Conservation (phyloP, 345 rosid genomes). For the Salix viminalis region DNA sequence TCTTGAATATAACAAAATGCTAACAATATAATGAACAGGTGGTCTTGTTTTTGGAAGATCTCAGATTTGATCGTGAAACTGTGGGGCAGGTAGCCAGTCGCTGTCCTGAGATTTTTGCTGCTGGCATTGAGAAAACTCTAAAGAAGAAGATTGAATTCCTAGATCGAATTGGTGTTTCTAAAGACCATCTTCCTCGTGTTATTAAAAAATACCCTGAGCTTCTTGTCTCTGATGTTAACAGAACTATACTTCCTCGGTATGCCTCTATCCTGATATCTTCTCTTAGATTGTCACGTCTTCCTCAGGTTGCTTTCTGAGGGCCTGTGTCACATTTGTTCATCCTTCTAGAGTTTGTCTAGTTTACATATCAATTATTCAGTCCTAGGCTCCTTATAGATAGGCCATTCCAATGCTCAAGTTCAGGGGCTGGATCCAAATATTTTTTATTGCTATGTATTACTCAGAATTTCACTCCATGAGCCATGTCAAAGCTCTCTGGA, state of each 20-base stretch:
- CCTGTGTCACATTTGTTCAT: too few species aligned
- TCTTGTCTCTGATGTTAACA: slow-evolving; percentile 57
- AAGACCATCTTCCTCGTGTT: slow-evolving; percentile 51
- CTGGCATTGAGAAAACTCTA: slow-evolving; percentile 57
- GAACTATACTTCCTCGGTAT: slow-evolving; percentile 73
- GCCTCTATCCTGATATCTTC: too few species aligned
- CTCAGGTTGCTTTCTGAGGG: too few species aligned
- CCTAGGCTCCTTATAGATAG: too few species aligned
- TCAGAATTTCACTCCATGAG: background rate
- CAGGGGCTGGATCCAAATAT: too few species aligned
- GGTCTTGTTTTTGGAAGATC: slow-evolving; percentile 54
- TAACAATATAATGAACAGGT: slow-evolving; percentile 42
- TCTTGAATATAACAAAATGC: background rate
- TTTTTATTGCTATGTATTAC: background rate
- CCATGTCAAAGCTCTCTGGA: background rate
- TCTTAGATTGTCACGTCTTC: too few species aligned
- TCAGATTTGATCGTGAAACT: slow-evolving; percentile 57
- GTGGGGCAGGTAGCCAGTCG: slow-evolving; percentile 59
- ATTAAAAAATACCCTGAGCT: slow-evolving; percentile 83
- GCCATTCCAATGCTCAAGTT: too few species aligned
- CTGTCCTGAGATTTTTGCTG: slow-evolving; percentile 79
- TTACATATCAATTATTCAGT: too few species aligned
- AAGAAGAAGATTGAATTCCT: slow-evolving; percentile 65
- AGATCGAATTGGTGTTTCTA: slow-evolving; percentile 48
- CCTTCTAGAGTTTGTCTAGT: too few species aligned